Evolutionary conservation across 2,329 filamentous ascomycete genomes (phyloP), one percentile per base, ranked within the genome.

Genomic region (Neopestalotiopsis sp.): DNA sequence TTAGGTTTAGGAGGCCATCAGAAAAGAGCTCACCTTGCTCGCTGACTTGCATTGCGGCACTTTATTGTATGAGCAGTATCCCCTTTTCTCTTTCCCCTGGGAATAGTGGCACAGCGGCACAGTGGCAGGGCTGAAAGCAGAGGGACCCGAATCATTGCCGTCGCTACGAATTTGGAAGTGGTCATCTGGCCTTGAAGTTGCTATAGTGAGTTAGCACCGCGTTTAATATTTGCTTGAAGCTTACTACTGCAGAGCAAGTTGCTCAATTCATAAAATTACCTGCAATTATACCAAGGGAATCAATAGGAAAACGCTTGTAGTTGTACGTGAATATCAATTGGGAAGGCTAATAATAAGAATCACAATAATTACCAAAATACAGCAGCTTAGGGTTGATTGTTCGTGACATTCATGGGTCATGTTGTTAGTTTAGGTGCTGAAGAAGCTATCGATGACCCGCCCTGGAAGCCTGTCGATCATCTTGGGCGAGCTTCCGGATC

Each of bases 61-160:
- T 49, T 49, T 13, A 49, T 49, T 49, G 42, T n/a, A 49, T n/a
- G 14, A n/a, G 24, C 24, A 28, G 34, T 10, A 38, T 38, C 45
- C 45, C 45, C 6, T 52, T 20, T 9, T n/a, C 17, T 28, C 24
- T 28, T n/a, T n/a, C 45, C 45, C 45, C 45, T 52, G 17, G 9
- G 3, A 52, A 52, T n/a, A 14, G 45, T 52, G 42, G 40, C 40
- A 45, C 40, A 45, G 40, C 12, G 24, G 24, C 24, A 28, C 24
- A 28, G 24, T 28, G 45, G 45, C 45, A 52, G 45, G 45, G 45
- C 45, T 52, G 45, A 24, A 52, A 6, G 45, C 24, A 49, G 20
- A n/a, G 17, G 45, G 30, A 62, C 32, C 59, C 59, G 59, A 62
- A 38, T 40, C 20, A 62, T 62, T 62, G 59, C 59, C 59, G 59